Percentiles rank a stretch among this genome's conserved stretches.
These are phyloP conservation scores for Wickerhamomyces sp. DNA, from an alignment of 1,139 yeast species.

Conservation along the genomic window DNA sequence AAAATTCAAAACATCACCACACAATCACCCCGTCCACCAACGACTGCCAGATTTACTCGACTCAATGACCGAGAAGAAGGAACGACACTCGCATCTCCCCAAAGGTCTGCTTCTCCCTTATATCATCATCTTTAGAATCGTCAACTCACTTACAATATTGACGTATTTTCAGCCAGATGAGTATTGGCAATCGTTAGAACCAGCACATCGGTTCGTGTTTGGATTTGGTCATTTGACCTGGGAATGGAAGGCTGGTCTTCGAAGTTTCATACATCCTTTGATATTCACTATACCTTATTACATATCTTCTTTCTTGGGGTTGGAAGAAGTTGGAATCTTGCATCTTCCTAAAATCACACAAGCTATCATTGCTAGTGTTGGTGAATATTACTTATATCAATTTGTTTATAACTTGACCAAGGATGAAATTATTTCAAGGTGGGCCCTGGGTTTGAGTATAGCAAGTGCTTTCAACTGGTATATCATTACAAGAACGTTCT, in stretches of 20 bases:
- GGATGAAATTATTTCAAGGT: slow-evolving; percentile 37
- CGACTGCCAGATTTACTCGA: too few species aligned
- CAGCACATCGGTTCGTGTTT: slow-evolving; percentile 72
- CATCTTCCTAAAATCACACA: slow-evolving; percentile 61
- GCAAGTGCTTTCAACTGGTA: slow-evolving; percentile 83
- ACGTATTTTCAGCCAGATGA: slow-evolving; percentile 98
- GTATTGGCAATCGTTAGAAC: slow-evolving; percentile 88
- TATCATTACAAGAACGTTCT: slow-evolving; percentile 74
- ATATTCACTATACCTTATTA: slow-evolving; percentile 37
- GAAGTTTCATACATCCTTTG: slow-evolving; percentile 80
- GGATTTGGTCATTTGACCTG: slow-evolving; percentile 87
- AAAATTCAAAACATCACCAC: too few species aligned
- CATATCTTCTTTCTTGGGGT: slow-evolving; percentile 19
- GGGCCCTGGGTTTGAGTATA: slow-evolving; percentile 49
- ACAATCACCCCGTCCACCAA: too few species aligned
- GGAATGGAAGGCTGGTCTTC: slow-evolving; percentile 81
- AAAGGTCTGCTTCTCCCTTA: slow-evolving; percentile 15
- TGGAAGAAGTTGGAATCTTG: slow-evolving; percentile 34
- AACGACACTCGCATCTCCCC: slow-evolving; percentile 5
- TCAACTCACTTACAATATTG: slow-evolving; percentile 56
- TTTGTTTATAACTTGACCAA: slow-evolving; percentile 39
- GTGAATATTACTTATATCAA: slow-evolving; percentile 57
- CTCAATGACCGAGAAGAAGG: too few species aligned
- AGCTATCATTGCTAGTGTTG: slow-evolving; percentile 64
- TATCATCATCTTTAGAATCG: slow-evolving; percentile 38